These are phyloP conservation scores for Penicillium subrubescens DNA, from an alignment of 495 filamentous ascomycete species.

Conservation along the genomic window DNA sequence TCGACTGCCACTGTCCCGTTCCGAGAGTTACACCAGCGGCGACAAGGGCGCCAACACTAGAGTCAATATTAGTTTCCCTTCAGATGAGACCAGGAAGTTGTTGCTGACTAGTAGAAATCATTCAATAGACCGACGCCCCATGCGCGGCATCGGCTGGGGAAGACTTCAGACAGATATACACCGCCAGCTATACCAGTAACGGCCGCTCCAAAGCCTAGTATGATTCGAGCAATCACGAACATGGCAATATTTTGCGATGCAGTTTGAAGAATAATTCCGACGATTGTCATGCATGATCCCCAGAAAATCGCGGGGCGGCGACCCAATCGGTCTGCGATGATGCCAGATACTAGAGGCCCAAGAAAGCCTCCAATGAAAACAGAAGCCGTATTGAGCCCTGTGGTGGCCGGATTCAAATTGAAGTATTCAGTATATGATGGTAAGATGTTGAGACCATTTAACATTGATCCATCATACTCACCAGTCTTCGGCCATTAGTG, in stretches of 20 bases:
- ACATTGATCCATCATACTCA: constrained; percentile 54
- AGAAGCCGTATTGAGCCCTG: constrained; percentile 48
- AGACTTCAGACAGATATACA: constrained; percentile 47
- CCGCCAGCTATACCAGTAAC: constrained; percentile 41
- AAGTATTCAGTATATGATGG: constrained; percentile 54
- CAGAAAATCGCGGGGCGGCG: constrained; percentile 49
- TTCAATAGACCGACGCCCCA: constrained; percentile 52
- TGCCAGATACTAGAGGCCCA: constrained; percentile 39
- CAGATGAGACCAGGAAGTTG: neutral
- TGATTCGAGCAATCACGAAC: constrained; percentile 42
- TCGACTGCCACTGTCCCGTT: constrained; percentile 48
- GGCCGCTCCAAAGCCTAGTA: constrained; percentile 46
- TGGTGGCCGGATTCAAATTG: constrained; percentile 43
- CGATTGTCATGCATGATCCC: constrained; percentile 41
- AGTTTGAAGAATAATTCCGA: constrained; percentile 51
- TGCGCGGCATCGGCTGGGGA: constrained; percentile 44
- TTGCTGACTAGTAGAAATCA: constrained; percentile 52
- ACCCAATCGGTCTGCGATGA: constrained; percentile 44
- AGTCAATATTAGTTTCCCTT: neutral
- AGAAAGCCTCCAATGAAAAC: constrained; percentile 48
- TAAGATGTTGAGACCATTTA: constrained; percentile 56
- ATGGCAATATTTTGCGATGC: constrained; percentile 52
- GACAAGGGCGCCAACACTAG: constrained; percentile 44
- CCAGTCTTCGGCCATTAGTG: constrained; percentile 30
- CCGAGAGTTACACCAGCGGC: constrained; percentile 56